Conservation (phyloP, 148 eudicot species). For the Amaranthus cruentus region DNA sequence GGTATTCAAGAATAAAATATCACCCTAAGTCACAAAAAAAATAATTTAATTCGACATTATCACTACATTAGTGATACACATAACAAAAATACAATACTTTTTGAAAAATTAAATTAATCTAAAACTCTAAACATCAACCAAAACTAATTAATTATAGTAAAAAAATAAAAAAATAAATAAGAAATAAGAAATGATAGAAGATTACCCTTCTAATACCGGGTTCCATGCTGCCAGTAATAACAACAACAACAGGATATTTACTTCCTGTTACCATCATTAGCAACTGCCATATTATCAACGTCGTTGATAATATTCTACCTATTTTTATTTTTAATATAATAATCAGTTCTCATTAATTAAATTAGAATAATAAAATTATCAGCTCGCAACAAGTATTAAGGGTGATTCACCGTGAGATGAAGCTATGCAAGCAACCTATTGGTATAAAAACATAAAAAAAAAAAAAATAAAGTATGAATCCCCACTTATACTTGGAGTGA, state of each 20-base stretch:
- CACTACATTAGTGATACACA: background rate
- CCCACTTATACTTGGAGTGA: too few species aligned
- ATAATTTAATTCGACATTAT: background rate
- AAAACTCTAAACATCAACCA: background rate
- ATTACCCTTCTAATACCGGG: slow-evolving; percentile 73
- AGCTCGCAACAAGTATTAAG: too few species aligned
- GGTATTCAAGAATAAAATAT: slow-evolving; percentile 55
- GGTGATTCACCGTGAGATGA: too few species aligned
- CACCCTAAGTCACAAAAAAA: slow-evolving; percentile 47
- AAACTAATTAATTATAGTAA: background rate
- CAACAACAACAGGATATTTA: slow-evolving; percentile 78
- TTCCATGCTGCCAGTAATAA: slow-evolving; percentile 87
- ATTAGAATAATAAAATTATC: background rate
- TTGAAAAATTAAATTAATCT: background rate
- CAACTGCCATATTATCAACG: slow-evolving; percentile 69
- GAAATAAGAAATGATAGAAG: background rate
- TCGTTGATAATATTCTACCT: slow-evolving; percentile 17
- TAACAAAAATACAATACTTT: background rate
- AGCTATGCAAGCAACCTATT: too few species aligned
- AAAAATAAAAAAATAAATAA: background rate
- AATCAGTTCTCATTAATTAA: background rate
- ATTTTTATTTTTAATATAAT: background rate
- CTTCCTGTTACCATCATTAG: slow-evolving; percentile 64
- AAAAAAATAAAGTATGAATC: too few species aligned
- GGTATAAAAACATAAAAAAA: too few species aligned